A percentile compares a stretch with the other conserved stretches of the same genome.
Conservation (phyloP, 495 filamentous ascomycete genomes). For the Neurospora sp. region DNA sequence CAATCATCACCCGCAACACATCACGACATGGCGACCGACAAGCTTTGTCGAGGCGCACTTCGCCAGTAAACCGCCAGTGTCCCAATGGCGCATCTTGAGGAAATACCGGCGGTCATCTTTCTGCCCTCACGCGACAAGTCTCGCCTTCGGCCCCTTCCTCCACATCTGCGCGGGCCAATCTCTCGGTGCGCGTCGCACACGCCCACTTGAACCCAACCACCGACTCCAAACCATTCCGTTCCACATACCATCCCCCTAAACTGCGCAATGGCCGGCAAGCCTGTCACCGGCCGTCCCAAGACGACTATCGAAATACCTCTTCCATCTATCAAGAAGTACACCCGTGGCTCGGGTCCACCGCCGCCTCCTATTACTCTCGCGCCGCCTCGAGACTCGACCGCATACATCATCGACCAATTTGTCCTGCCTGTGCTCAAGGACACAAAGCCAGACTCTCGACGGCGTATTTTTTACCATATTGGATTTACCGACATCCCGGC, state of each 20-base stretch:
- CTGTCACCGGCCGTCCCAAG: neutral
- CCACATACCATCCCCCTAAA: neutral
- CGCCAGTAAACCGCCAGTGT: neutral
- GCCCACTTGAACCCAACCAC: neutral
- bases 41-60: neutral
- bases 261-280: constrained; percentile 6
- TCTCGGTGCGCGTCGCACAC: neutral
- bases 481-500: constrained; percentile 34
- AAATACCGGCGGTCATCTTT: neutral
- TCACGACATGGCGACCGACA: neutral
- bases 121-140: neutral
- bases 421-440: constrained; percentile 22
- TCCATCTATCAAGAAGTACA: constrained; percentile 21
- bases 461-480: constrained; percentile 31
- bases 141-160: neutral
- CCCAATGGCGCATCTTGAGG: neutral
- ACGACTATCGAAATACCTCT: constrained; percentile 28
- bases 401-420: constrained; percentile 36
- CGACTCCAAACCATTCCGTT: neutral
- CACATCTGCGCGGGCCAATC: neutral
- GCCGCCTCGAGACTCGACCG: constrained; percentile 30
- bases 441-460: constrained; percentile 14
- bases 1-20: neutral
- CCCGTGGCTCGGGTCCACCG: constrained; percentile 29
- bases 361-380: constrained; percentile 24